phyloP scores from a whole-genome alignment of 2,329 filamentous ascomycete genomes.

The Aureobasidium sp. region DNA sequence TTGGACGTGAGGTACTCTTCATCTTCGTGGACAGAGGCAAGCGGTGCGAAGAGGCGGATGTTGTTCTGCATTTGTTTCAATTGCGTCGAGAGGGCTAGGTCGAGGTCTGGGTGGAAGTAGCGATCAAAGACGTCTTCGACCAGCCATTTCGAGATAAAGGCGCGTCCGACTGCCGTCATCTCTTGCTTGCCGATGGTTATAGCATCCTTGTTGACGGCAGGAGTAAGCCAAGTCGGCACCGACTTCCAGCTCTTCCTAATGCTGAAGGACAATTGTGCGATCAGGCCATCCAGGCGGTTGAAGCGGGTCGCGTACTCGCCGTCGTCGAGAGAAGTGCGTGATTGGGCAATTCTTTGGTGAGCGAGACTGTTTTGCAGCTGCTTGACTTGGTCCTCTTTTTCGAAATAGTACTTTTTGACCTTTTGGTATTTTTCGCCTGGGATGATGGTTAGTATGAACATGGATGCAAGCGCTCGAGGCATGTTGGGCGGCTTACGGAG shows the following conservation, averaged over 20 bases:
- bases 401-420: slow-evolving; percentile 95
- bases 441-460: neutral
- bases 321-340: slow-evolving; percentile 88
- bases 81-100: slow-evolving; percentile 63
- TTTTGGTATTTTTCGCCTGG: slow-evolving; percentile 93
- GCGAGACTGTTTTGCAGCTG: slow-evolving; percentile 95
- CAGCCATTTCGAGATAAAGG: slow-evolving; percentile 81
- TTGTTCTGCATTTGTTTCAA: slow-evolving; percentile 83
- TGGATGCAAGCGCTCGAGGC: slow-evolving; percentile 5
- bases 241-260: slow-evolving; percentile 89
- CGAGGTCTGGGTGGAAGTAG: slow-evolving; percentile 85
- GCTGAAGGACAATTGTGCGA: slow-evolving; percentile 90
- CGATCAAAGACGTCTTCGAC: slow-evolving; percentile 85
- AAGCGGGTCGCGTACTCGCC: slow-evolving; percentile 88
- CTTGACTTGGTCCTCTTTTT: slow-evolving; percentile 82
- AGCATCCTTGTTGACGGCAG: slow-evolving; percentile 76
- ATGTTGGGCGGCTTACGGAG: slow-evolving; percentile 32
- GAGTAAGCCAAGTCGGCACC: slow-evolving; percentile 71
- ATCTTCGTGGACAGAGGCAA: slow-evolving; percentile 72
- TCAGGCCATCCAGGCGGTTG: slow-evolving; percentile 82
- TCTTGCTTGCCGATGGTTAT: slow-evolving; percentile 85
- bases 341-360: slow-evolving; percentile 89
- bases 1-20: slow-evolving; percentile 80
- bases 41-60: slow-evolving; percentile 69
- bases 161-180: slow-evolving; percentile 91